A percentile compares a stretch with the other conserved stretches of the same genome.
These are phyloP conservation scores for Tuber melanosporum DNA, from an alignment of 495 filamentous ascomycete genomes.

Conservation along the genomic window DNA sequence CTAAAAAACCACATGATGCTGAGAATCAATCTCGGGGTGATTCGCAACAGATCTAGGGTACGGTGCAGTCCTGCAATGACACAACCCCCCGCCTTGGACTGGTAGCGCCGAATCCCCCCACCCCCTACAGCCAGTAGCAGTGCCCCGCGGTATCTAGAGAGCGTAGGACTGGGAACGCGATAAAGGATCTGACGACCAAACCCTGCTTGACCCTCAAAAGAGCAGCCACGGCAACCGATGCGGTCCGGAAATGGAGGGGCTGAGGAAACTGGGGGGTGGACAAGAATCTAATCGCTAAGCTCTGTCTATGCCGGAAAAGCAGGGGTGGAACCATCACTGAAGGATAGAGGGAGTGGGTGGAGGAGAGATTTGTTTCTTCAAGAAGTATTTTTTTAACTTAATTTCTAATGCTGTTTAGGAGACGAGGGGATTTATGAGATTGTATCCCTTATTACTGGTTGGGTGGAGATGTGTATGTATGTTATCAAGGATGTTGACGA, in stretches of 20 bases:
- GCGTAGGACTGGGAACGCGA: neutral
- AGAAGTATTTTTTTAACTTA: neutral
- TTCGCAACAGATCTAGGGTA: too few species aligned
- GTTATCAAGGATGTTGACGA: neutral
- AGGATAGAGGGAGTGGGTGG: too few species aligned
- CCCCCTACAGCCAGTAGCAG: too few species aligned
- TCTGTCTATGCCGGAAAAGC: neutral
- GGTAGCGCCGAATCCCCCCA: too few species aligned
- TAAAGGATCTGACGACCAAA: fast-evolving
- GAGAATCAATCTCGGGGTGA: too few species aligned
- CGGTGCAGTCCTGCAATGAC: too few species aligned
- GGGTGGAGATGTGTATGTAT: neutral
- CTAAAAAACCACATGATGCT: too few species aligned
- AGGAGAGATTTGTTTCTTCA: neutral
- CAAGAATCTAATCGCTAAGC: neutral
- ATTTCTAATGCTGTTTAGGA: neutral
- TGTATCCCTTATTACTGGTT: neutral
- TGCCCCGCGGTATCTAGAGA: neutral
- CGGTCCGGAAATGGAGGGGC: neutral
- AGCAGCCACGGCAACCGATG: neutral
- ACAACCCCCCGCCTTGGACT: too few species aligned
- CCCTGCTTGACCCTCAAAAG: neutral
- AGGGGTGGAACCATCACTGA: neutral
- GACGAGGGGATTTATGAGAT: neutral
- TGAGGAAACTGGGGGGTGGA: neutral